A percentile compares a stretch with the other conserved stretches of the same genome.
phyloP scores from a whole-genome alignment of 345 rosid species.

The Camelina neglecta region DNA sequence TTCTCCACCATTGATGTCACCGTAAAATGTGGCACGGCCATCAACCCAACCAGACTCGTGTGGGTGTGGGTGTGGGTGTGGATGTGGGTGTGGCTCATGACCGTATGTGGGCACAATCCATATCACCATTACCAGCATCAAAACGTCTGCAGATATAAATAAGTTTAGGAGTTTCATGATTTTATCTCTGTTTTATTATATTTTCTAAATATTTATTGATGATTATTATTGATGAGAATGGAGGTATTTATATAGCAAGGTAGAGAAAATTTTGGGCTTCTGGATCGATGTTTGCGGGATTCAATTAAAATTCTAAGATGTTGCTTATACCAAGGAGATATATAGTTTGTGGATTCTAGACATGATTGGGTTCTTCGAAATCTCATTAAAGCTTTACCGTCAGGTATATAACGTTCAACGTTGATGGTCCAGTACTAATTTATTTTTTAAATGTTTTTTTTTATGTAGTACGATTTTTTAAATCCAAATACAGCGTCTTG shows the following conservation, averaged over 20 bases:
- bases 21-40: slow-evolving; percentile 42
- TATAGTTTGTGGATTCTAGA: slow-evolving; percentile 61
- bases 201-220: background rate
- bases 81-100: too few species aligned
- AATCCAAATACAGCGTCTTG: background rate
- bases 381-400: background rate
- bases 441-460: background rate
- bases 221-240: background rate
- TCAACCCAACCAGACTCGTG: background rate
- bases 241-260: background rate
- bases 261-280: background rate
- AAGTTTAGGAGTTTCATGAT: slow-evolving; percentile 10
- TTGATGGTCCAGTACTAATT: background rate
- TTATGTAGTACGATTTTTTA: background rate
- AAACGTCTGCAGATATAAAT: background rate
- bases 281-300: slow-evolving; percentile 64
- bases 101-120: slow-evolving; percentile 14
- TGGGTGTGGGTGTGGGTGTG: too few species aligned
- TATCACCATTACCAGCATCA: slow-evolving; percentile 18
- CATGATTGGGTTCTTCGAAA: slow-evolving; percentile 26
- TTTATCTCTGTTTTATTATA: background rate
- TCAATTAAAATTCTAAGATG: slow-evolving; percentile 69
- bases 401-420: background rate
- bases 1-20: slow-evolving; percentile 35
- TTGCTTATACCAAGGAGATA: slow-evolving; percentile 71